Percentiles rank a stretch among this genome's conserved stretches.
Evolutionary conservation across 2,329 filamentous ascomycete species (phyloP).

Genomic region (Alternaria sp.): DNA sequence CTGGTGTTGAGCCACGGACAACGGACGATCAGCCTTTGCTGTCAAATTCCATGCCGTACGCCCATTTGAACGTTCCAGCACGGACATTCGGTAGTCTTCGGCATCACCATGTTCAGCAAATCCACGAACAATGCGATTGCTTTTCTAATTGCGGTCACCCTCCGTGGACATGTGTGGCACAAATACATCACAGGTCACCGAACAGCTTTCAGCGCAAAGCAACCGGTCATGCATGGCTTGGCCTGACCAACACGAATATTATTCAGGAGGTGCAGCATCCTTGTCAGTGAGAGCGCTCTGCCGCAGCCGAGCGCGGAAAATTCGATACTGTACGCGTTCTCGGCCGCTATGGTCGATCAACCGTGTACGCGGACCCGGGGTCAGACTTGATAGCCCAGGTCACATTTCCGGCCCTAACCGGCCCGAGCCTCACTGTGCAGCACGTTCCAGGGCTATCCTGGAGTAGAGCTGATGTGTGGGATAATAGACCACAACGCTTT

Average conservation of each 20-base stretch:
- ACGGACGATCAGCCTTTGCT: conserved; percentile 38
- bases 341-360: conserved; percentile 43
- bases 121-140: conserved; percentile 30
- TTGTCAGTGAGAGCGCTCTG: conserved; percentile 20
- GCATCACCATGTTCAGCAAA: conserved; percentile 32
- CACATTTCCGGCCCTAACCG: conserved; percentile 42
- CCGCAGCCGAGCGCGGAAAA: conserved; percentile 31
- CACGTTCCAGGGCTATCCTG: conserved; percentile 29
- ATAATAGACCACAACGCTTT: conserved; percentile 23
- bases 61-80: conserved; percentile 42
- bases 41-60: conserved; percentile 42
- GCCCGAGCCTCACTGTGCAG: conserved; percentile 42
- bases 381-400: conserved; percentile 29
- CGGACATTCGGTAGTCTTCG: conserved; percentile 42
- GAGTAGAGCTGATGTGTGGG: conserved; percentile 13
- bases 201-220: conserved; percentile 19
- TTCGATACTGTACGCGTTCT: conserved; percentile 29
- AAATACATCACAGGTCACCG: conserved; percentile 31
- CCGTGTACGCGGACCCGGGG: conserved; percentile 31
- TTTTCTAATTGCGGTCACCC: conserved; percentile 34
- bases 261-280: conserved; percentile 24
- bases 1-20: conserved; percentile 36
- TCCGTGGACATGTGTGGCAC: conserved; percentile 37
- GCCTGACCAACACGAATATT: conserved; percentile 22
- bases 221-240: conserved; percentile 20